Base-by-base conservation (phyloP, 2,329 filamentous ascomycete genomes). In the Blumeriella jaapii region DNA sequence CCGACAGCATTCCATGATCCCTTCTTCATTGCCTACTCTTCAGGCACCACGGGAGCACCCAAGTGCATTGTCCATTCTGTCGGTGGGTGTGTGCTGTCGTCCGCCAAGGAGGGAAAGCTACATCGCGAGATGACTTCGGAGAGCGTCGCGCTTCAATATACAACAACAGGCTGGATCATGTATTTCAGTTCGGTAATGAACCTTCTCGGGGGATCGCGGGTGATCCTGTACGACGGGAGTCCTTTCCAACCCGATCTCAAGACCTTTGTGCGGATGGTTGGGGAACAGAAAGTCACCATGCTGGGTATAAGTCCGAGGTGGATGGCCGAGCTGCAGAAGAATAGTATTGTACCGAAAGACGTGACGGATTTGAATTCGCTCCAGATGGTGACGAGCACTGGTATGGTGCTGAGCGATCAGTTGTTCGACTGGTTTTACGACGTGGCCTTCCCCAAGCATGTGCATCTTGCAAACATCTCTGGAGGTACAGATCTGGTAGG, bases 81-180 rank as follows among this genome's bases (percentile, higher is more conserved):
- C 1, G 81, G 81, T 3, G 77, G 78, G 0, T 60, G 72, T 1
- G 56, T 82, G 18, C 43, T 84, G 44, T 82, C 58, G 31, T 52
- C 55, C 2, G 57, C 56, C 25, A 78, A 87, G 52, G 84, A 93
- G 54, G 63, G 61, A 1, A 57, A 53, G 14, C 51, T 78, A 14
- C 71, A 78, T 45, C 55, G 61, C 5, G 60, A 68, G 31, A 47
- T 65, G 26, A 55, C 55, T 0, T 53, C 64, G 0, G 54, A 61
- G 1, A 64, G 55, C 11, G 61, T 65, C 0, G 53, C 59, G 6
- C 45, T 78, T 20, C 74, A 78, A 50, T 78, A 73, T 49, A 78
- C 68, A 0, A 71, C 68, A 0, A 85, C 80, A 0, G 80, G 82
- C 0, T 93, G 84, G 84, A 91, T 93, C 59, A 93, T 93, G 84